Base-by-base conservation (phyloP, 305 asterid genomes). In the Rubia tinctorum region DNA sequence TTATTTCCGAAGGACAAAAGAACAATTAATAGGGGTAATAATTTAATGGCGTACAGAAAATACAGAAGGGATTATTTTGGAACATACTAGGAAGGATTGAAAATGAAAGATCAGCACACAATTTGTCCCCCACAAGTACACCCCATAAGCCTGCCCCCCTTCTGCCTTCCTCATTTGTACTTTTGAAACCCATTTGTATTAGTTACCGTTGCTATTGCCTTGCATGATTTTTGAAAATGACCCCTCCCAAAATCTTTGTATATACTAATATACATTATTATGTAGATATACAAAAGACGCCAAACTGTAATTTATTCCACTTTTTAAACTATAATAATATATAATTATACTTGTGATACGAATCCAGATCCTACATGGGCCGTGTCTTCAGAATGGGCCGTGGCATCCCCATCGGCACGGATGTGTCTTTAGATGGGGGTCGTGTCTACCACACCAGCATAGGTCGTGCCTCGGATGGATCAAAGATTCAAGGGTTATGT, bases 181-280 rank as follows among this genome's bases (percentile, higher is more conserved):
- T 70, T 70, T 39, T 11, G 5, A 49, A 47, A 45, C 39, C 51
- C 43, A 53, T 40, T 34, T 34, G 53, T 47, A 69, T 63, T 61
- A 69, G 4, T 53, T 53, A 53, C 23, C 59, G 59, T 53, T 53
- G 18, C 59, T 53, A 22, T 5, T 62, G n/a, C n/a, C 72, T 63
- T 63, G 68, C 44, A 23, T 64, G 25, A 39, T 64, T 64, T 63
- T 6, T 40, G 80, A 76, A 51, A 63, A 71, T 18, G 75, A 76
- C 80, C 10, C 34, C 17, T 64, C 1, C 14, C 67, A 62, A 25
- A 56, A 13, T 49, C n/a, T 0, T 17, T 15, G 22, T 51, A 40
- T 3, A 40, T 40, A 40, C 7, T 40, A 4, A 40, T 40, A 40
- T 40, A 40, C 7, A 40, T 51, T 51, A 0, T 10, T 47, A 47